phyloP scores from a whole-genome alignment of 371 early-diverging fungal species.

The Dinochytrium kinnereticum region DNA sequence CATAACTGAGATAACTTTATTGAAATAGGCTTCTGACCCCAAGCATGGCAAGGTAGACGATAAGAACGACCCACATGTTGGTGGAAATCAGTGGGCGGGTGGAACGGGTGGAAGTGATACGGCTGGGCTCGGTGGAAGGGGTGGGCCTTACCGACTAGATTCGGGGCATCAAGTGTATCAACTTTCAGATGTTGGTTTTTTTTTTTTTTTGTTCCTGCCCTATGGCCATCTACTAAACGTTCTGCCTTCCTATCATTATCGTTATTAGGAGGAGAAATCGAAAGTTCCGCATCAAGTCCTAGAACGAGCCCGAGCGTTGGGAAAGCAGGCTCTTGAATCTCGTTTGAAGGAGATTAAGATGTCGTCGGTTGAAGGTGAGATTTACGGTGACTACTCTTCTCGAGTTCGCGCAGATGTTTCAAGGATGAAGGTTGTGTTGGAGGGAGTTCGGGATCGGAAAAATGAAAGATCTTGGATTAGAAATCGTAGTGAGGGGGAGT shows the following conservation, averaged over 20 bases:
- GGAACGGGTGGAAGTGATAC: conserved; percentile 36
- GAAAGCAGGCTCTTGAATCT: conserved; percentile 37
- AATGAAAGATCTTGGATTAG: conserved; percentile 85
- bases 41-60: conserved; percentile 51
- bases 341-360: conserved; percentile 66
- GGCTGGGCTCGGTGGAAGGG: conserved; percentile 38
- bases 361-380: conserved; percentile 66
- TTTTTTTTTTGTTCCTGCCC: conserved; percentile 57
- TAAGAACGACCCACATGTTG: conserved; percentile 50
- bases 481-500: conserved; percentile 80
- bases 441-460: conserved; percentile 76
- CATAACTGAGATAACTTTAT: too few relatives aligned
- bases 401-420: conserved; percentile 63
- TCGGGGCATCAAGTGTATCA: conserved; percentile 33
- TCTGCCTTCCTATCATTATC: too few relatives aligned
- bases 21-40: conserved; percentile 37
- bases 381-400: conserved; percentile 29
- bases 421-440: conserved; percentile 74
- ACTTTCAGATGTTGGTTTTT: conserved; percentile 39
- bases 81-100: conserved; percentile 45
- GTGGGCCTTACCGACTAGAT: conserved; percentile 38
- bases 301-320: conserved; percentile 62
- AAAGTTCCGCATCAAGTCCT: conserved; percentile 58
- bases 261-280: conserved; percentile 55
- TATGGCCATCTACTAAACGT: conserved; percentile 45